Evolutionary conservation across 495 filamentous ascomycete species (phyloP), one percentile per base, ranked within the genome.

Genomic region (Collariella sp.): DNA sequence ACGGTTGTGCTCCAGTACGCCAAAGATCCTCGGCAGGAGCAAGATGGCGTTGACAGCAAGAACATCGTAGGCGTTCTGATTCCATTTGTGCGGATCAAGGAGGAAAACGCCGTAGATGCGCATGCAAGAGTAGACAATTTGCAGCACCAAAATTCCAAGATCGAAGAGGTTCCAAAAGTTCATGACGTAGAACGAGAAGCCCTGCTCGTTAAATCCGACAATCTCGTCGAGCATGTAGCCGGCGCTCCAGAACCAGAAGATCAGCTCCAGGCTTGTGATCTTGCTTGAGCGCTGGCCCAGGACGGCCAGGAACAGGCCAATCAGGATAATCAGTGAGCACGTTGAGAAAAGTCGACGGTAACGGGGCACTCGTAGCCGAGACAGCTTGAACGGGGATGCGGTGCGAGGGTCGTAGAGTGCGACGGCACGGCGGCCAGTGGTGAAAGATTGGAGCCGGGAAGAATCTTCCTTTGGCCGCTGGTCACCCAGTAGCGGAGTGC

Each of bases 151-250:
- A 51, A 95, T 95, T 5, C 88, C 89, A 38, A 95, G 70, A 62
- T 96, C 91, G 64, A 96, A 95, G 18, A 89, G 76, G 66, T 96
- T 96, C 91, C 91, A 96, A 66, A 95, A 88, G 66, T 88, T 94
- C 85, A 95, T 89, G 58, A 95, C 84, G 70, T 95, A 96, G 10
- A 96, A 78, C 46, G 89, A 89, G 64, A 96, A 93, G 7, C 91
- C 91, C 63, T 94, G 87, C 64, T 95, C 89, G 58, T 88, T 91
- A 75, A 94, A 94, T 7, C 88, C 88, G 26, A 93, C 87, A 40
- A 95, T 75, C 67, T 95, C 89, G 61, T 94, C 89, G n/a, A 96
- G 83, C 88, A 96, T 94, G 68, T 91, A 96, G 3, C 91, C 91
- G 20, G 88, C 86, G 63, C 88, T 91, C 91, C 91, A 96, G 66